Conservation (phyloP, 179 eudicot genomes). For the Heliamphora pulchella region DNA sequence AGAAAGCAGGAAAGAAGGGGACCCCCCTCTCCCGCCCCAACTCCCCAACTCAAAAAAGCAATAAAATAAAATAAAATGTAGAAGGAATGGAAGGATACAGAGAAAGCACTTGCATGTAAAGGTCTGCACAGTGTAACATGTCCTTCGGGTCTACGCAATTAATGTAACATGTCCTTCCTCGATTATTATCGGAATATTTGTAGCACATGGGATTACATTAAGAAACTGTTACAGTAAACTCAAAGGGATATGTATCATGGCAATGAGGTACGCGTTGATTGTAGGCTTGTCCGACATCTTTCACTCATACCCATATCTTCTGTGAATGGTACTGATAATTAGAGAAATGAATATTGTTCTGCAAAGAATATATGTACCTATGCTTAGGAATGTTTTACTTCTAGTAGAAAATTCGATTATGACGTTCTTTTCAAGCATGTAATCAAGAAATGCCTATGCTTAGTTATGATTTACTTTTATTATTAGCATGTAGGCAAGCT, state of each 20-base stretch:
- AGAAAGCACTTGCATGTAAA: too few species aligned
- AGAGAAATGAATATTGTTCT: not conserved
- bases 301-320: not conserved
- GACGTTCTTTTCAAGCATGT: not conserved
- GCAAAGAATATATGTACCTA: not conserved
- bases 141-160: too few species aligned
- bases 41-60: too few species aligned
- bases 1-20: too few species aligned
- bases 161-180: not conserved
- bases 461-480: too few species aligned
- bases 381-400: not conserved
- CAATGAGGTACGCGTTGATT: not conserved
- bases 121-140: too few species aligned
- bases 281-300: not conserved
- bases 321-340: not conserved
- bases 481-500: too few species aligned
- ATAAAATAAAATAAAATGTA: too few species aligned
- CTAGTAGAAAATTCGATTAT: not conserved
- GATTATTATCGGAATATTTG: not conserved
- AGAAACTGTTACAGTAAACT: not conserved
- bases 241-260: not conserved
- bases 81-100: too few species aligned
- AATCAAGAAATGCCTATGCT: not conserved
- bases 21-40: too few species aligned
- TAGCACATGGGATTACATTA: not conserved